Base-by-base conservation (phyloP, 495 filamentous ascomycete species). In the Cryomyces antarcticus region DNA sequence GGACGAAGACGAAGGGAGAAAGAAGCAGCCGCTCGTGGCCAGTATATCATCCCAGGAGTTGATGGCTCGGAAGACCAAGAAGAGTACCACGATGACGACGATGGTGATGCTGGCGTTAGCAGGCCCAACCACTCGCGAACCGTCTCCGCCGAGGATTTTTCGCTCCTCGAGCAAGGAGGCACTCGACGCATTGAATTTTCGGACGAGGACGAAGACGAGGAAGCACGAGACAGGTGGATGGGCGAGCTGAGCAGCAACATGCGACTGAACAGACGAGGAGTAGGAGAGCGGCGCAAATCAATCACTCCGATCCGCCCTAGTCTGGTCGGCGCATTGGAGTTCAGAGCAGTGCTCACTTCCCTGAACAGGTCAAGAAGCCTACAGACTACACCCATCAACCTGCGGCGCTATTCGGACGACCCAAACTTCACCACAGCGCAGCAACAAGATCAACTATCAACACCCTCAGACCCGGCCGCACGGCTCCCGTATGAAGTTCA, bases 271-370 rank as follows among this genome's bases (percentile, higher is more conserved):
- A 73, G 89, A 7, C 80, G 81, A 6, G 47, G 49, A 7, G 63
- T 64, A 37, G 72, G 70, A 42, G 64, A 69, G 39, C 69, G 86
- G 39, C 79, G 77, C 46, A 81, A 76, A 53, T 82, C 86, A 28
- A 64, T 83, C 45, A 79, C 73, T 38, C 78, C 84, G 1, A 95
- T 96, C 46, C 71, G 92, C 30, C 86, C 92, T 5, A 95, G 87
- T 63, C 61, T 99, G 17, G 81, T 96, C 5, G 92, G 92, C 38
- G 92, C 79, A 4, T 62, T 99, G 42, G 92, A 99, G 59, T 99
- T 99, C 52, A 74, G 83, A 46, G 83, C 87, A 3, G 79, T 95
- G 9, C 65, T 99, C 39, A 77, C 78, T 5, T 80, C 82, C 4
- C 60, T 96, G 39, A 74, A 89, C 49, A 83, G 75, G 50, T 78